These are phyloP conservation scores for Apophysomyces trapeziformis DNA, from an alignment of 371 early-diverging fungal genomes.

Conservation along the genomic window DNA sequence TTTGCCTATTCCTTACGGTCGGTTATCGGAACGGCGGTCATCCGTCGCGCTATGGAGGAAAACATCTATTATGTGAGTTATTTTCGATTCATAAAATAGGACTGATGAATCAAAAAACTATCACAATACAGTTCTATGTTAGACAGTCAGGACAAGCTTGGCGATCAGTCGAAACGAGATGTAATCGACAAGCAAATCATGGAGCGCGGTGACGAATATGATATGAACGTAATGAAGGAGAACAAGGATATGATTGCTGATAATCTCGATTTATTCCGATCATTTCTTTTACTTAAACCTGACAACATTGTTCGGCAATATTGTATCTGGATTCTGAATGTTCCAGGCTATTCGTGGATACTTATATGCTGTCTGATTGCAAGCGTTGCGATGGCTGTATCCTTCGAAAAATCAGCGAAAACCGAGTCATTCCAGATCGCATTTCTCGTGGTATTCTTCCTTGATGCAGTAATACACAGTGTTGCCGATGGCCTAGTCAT, in stretches of 20 bases:
- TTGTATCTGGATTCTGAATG: conserved; percentile 12
- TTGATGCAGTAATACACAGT: conserved; percentile 45
- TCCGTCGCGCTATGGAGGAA: background rate
- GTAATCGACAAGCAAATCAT: conserved; percentile 23
- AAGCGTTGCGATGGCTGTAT: conserved; percentile 47
- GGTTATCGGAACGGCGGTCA: background rate
- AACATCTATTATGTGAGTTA: conserved; percentile 12
- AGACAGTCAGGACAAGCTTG: conserved; percentile 6
- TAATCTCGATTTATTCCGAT: conserved; percentile 30
- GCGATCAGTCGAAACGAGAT: background rate
- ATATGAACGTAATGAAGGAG: conserved; percentile 37
- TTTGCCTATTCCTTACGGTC: background rate
- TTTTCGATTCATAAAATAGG: background rate
- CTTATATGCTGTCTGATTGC: conserved; percentile 40
- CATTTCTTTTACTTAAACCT: conserved; percentile 25
- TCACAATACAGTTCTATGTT: conserved; percentile 12
- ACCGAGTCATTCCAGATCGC: conserved; percentile 37
- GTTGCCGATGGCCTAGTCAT: conserved; percentile 50
- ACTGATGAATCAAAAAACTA: background rate
- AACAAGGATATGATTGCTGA: conserved; percentile 40
- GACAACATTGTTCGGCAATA: conserved; percentile 18
- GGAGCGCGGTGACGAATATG: conserved; percentile 45
- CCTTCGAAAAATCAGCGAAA: conserved; percentile 1
- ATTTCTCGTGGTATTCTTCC: conserved; percentile 39
- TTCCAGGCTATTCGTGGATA: conserved; percentile 35